phyloP scores from a whole-genome alignment of 805 yeast genomes.

The Yueomyces sp. region DNA sequence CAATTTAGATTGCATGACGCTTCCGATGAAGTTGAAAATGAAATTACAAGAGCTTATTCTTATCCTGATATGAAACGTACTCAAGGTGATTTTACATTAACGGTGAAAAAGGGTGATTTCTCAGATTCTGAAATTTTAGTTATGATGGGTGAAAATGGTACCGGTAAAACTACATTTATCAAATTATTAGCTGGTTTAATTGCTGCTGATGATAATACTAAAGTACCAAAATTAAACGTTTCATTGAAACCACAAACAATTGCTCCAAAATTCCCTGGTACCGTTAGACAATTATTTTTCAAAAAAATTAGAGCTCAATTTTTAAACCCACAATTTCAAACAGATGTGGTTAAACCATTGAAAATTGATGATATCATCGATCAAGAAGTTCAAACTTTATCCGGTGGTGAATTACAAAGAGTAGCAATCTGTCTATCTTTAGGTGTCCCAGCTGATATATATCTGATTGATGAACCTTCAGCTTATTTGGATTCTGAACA shows the following conservation, averaged over 20 bases:
- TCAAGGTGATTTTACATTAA: constrained; percentile 88
- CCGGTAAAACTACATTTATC: constrained; percentile 98
- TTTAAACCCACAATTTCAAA: constrained; percentile 93
- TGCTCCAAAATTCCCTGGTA: constrained; percentile 97
- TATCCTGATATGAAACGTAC: constrained; percentile 84
- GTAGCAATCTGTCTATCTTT: constrained; percentile 93
- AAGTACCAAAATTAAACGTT: constrained; percentile 79
- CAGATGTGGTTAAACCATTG: constrained; percentile 94
- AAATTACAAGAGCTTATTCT: constrained; percentile 61
- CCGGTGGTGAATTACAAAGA: constrained; percentile 99
- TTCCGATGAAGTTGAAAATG: constrained; percentile 51
- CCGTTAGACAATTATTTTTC: constrained; percentile 93
- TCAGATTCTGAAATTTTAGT: constrained; percentile 94
- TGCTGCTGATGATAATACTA: constrained; percentile 73
- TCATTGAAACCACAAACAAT: constrained; percentile 99
- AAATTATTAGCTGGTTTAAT: constrained; percentile 87
- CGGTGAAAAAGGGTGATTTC: constrained; percentile 77
- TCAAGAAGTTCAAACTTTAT: constrained; percentile 92
- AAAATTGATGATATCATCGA: constrained; percentile 88
- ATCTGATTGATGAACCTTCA: constrained; percentile 96
- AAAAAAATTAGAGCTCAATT: constrained; percentile 91
- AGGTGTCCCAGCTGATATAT: constrained; percentile 92
- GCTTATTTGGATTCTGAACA: constrained; percentile 99
- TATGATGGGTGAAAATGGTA: constrained; percentile 99
- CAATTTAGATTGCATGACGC: constrained; percentile 86